Evolutionary conservation across 495 filamentous ascomycete species (phyloP).

Genomic region (Clavariopsis aquatica): DNA sequence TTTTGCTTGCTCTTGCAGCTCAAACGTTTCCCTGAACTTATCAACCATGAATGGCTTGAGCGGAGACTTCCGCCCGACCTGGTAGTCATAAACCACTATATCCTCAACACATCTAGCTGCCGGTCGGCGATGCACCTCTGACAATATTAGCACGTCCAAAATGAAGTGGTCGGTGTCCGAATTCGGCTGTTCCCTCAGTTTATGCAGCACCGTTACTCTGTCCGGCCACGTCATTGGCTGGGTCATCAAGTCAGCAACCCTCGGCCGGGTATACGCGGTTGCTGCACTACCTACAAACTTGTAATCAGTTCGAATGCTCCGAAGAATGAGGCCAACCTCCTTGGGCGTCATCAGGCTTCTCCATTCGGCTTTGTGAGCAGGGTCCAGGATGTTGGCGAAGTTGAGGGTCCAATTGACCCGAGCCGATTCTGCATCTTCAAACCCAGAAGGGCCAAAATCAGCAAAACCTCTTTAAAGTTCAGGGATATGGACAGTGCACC

Average conservation of each 20-base stretch:
- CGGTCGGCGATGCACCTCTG: conserved; percentile 75
- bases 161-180: conserved; percentile 55
- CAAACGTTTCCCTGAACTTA: conserved; percentile 64
- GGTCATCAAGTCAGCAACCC: conserved; percentile 6
- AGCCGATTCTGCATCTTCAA: conserved; percentile 83
- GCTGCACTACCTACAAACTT: conserved; percentile 83
- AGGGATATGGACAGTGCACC: too few species aligned
- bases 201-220: conserved; percentile 85
- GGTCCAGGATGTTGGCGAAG: conserved; percentile 70
- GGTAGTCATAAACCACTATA: conserved; percentile 84
- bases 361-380: conserved; percentile 67
- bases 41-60: conserved; percentile 68
- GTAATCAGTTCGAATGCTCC: conserved; percentile 79
- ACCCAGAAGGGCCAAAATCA: too few species aligned
- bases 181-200: conserved; percentile 60
- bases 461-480: too few species aligned
- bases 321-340: conserved; percentile 74
- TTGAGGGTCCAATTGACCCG: conserved; percentile 82
- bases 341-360: conserved; percentile 64
- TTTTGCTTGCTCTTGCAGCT: conserved; percentile 65
- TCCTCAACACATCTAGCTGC: conserved; percentile 81
- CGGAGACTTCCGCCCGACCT: conserved; percentile 54
- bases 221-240: conserved; percentile 91
- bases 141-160: conserved; percentile 68
- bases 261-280: neutral